Evolutionary conservation across 495 filamentous ascomycete species (phyloP).

Genomic region (Copromyces sp.): DNA sequence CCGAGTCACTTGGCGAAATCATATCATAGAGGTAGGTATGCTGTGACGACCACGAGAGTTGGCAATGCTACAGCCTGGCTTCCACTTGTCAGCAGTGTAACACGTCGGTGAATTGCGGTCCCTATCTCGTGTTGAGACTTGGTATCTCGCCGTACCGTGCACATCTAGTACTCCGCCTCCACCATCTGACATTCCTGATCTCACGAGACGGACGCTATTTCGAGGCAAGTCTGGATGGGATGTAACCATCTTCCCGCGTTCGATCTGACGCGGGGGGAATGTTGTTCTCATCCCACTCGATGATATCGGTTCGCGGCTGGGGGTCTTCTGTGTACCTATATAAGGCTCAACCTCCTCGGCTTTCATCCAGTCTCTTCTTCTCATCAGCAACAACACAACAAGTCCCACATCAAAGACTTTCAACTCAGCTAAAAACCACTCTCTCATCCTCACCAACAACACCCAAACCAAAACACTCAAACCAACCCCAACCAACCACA

Average conservation of each 20-base stretch:
- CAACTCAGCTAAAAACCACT: not conserved
- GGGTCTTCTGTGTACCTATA: not conserved
- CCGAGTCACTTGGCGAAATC: not conserved
- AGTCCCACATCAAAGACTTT: not conserved
- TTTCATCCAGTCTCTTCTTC: not conserved
- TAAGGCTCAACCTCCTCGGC: not conserved
- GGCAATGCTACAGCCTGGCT: not conserved
- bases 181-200: not conserved
- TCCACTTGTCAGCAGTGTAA: not conserved
- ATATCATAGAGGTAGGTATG: not conserved
- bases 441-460: conserved; percentile 1
- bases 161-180: not conserved
- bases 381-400: not conserved
- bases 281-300: not conserved
- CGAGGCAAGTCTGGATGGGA: not conserved
- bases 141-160: not conserved
- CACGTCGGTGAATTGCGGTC: not conserved
- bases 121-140: not conserved
- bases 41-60: not conserved
- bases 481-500: conserved; percentile 5
- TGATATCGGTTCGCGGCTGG: not conserved
- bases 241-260: not conserved
- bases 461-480: conserved; percentile 1
- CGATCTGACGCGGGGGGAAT: too few relatives aligned
- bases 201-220: not conserved